Conservation (phyloP, 768 basidiomycete species). For the Amanita polypyramis region DNA sequence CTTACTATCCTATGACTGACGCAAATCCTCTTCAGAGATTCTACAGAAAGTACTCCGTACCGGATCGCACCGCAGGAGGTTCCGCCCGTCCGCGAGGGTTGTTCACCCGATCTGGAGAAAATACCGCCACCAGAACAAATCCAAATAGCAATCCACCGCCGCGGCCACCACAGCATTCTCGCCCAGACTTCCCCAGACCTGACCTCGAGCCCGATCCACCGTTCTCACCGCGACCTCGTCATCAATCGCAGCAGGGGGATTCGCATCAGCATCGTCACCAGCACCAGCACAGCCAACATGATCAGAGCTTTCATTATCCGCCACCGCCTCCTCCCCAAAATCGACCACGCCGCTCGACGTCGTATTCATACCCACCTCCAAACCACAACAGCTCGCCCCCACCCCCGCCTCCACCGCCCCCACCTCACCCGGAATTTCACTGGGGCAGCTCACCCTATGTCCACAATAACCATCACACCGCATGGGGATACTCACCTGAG, state of each 20-base stretch:
- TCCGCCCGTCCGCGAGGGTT: constrained; percentile 26
- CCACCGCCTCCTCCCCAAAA: constrained; percentile 12
- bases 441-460: not conserved
- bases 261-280: constrained; percentile 8
- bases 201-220: constrained; percentile 44
- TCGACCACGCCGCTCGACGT: constrained; percentile 12
- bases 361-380: constrained; percentile 15
- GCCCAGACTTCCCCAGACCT: constrained; percentile 42
- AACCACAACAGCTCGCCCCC: constrained; percentile 2
- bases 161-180: constrained; percentile 22
- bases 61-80: constrained; percentile 24
- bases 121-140: constrained; percentile 2
- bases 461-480: not conserved
- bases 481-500: constrained; percentile 1
- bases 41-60: constrained; percentile 57
- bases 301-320: constrained; percentile 7
- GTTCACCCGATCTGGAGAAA: constrained; percentile 36
- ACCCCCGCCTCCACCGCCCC: constrained; percentile 1
- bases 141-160: constrained; percentile 20
- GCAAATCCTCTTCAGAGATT: constrained; percentile 27
- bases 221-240: constrained; percentile 16
- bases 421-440: constrained; percentile 12
- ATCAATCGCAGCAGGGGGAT: constrained; percentile 13
- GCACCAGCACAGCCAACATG: constrained; percentile 11
- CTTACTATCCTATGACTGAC: not conserved